Evolutionary conservation across 164 flowering plant genomes (phyloP), one percentile per base, ranked within the genome.

Genomic region (Aristolochia contorta): DNA sequence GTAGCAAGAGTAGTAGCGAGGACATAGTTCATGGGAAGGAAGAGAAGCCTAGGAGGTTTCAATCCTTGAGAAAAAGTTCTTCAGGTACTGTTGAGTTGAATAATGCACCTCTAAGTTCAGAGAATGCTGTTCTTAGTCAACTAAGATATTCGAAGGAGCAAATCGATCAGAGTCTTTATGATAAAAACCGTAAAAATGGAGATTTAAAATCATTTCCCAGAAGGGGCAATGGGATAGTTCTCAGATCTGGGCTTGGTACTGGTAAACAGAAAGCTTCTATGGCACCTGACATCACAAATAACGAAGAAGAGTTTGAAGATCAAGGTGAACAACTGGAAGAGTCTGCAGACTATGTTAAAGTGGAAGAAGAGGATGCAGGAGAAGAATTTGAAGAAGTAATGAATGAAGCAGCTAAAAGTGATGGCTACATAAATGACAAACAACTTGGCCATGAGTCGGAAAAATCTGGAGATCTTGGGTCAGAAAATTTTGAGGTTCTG

Each of bases 1-100:
- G 90, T 52, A 84, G 82, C 72, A 89, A 72, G 77, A 88, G 95
- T 74, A 75, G 59, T 25, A 77, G 21, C 67, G 97, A 90, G 59
- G 97, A 86, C 32, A 45, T 61, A 55, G 62, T 69, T 15, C 60
- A 62, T 57, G 69, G 57, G 56, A 85, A 80, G 79, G 94, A 93
- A 58, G 99, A 90, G 53, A 88, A 84, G 70, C 68, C 79, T 18
- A 69, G 79, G 56, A 71, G 82, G 53, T 69, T 84, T 32, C 87
- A 77, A 30, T 74, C 82, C 54, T 37, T 82, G 76, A 79, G 81
- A 59, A 90, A 83, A 70, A 78, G 77, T 67, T 69, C 78, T 46
- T 79, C 77, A 12, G 71, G 58, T 73, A 74, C 84, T 32, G 65
- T 63, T 33, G 92, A 90, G 61, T 69, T 68, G 47, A 77, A 76